Base-by-base conservation (phyloP, 495 filamentous ascomycete species). In the Zalerion maritima region DNA sequence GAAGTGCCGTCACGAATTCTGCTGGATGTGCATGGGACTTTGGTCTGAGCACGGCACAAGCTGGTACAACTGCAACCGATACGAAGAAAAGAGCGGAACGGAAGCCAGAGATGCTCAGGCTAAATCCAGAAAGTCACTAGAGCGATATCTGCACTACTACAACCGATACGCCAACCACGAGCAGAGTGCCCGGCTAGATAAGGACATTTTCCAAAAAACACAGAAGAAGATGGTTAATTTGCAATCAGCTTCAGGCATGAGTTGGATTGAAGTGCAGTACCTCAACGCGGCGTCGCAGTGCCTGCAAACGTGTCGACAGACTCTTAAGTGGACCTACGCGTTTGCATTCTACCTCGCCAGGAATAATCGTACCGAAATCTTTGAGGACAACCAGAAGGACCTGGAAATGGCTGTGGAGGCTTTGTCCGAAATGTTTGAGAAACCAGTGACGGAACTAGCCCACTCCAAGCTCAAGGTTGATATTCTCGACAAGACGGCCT, bases 21-120 rank as follows among this genome's bases (percentile, higher is more conserved):
- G 89, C 61, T 97, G 89, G 89, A 94, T 97, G 74, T 97, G 89
- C 52, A 97, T 97, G 89, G 89, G 89, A 1, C 60, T 92, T 6
- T 97, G 89, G 89, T 85, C 83, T 1, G 89, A 97, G 50, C 89
- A 97, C 46, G 89, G 89, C 33, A 96, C 89, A n/a, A 94, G 84
- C 57, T 97, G 89, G 89, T 97, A 97, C 57, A 97, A 93, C 50
- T 97, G 89, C 68, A 97, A 91, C 45, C 65, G 89, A 4, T 97
- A 78, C 47, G 89, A 96, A 47, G 89, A 96, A 55, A 94, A 82
- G 59, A 91, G 81, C 29, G 89, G 91, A 0, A 64, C 67, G 0
- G 89, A 94, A 22, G 89, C 87, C 3, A 68, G 91, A 10, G 80
- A 86, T 43, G 81, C 78, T 2, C 91, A 96, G 49, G 85, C 91